Percentiles rank a stretch among this genome's conserved stretches.
Evolutionary conservation across 805 yeast species (phyloP).

Genomic region (Aciculoconidium aculeatum): DNA sequence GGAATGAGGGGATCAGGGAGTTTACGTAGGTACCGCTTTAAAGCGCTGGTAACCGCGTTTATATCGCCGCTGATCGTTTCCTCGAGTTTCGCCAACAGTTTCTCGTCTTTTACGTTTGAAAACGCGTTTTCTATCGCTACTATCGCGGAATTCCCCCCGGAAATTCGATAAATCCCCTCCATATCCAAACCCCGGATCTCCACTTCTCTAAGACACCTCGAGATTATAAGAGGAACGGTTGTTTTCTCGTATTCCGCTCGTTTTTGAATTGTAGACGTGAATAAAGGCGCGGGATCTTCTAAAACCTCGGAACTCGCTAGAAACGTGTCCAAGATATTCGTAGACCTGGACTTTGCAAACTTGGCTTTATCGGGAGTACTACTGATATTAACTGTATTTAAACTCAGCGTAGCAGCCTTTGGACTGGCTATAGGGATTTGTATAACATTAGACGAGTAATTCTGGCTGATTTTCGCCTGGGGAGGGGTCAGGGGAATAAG

Average conservation of each 20-base stretch:
- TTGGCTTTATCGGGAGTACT: conserved; percentile 11
- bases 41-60: conserved; percentile 78
- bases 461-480: conserved; percentile 13
- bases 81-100: conserved; percentile 22
- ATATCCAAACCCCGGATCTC: conserved; percentile 67
- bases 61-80: conserved; percentile 59
- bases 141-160: conserved; percentile 73
- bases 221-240: conserved; percentile 63
- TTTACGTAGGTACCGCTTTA: conserved; percentile 81
- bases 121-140: conserved; percentile 42
- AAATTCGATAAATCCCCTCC: conserved; percentile 89
- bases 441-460: conserved; percentile 10
- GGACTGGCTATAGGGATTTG: conserved; percentile 8
- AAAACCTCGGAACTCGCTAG: conserved; percentile 16
- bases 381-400: no score
- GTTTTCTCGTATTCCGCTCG: conserved; percentile 59
- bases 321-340: conserved; percentile 38
- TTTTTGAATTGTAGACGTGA: conserved; percentile 53
- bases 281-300: no score
- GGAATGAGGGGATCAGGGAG: conserved; percentile 84
- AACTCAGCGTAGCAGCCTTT: conserved; percentile 2
- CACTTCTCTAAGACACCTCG: conserved; percentile 68
- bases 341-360: conserved; percentile 40
- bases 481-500: no score
- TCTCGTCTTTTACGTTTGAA: conserved; percentile 28